A percentile compares a stretch with the other conserved stretches of the same genome.
These are phyloP conservation scores for Coffea humblotiana DNA, from an alignment of 305 asterid genomes.

Conservation along the genomic window DNA sequence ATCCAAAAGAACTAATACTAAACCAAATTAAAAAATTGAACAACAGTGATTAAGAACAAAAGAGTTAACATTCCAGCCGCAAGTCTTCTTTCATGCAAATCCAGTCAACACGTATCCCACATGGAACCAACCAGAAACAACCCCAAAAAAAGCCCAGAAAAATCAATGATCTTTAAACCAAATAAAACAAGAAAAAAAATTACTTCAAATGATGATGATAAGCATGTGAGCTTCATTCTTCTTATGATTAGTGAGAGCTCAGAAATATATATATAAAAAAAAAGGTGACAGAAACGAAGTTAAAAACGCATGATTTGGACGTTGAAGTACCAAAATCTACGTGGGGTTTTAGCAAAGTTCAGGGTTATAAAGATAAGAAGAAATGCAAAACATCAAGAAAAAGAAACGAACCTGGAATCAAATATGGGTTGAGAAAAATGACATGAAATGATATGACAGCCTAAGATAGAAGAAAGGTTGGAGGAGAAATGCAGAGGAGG, in stretches of 20 bases:
- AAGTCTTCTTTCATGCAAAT: not conserved
- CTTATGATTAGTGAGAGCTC: not conserved
- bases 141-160: constrained; percentile 1
- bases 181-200: not conserved
- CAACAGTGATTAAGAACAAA: not conserved
- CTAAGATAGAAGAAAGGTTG: not conserved
- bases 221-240: not conserved
- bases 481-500: not conserved
- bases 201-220: not conserved
- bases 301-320: not conserved
- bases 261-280: not conserved
- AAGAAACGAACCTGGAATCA: constrained; percentile 17
- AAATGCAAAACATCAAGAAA: not conserved
- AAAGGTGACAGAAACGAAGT: not conserved
- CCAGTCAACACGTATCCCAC: not conserved
- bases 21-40: not conserved
- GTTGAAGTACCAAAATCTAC: not conserved
- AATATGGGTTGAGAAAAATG: not conserved
- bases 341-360: not conserved
- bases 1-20: not conserved
- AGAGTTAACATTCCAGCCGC: not conserved
- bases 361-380: not conserved
- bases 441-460: not conserved
- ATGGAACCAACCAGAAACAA: not conserved
- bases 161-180: not conserved